These are phyloP conservation scores for Lycium ferocissimum DNA, from an alignment of 257 asterid species.

Conservation along the genomic window DNA sequence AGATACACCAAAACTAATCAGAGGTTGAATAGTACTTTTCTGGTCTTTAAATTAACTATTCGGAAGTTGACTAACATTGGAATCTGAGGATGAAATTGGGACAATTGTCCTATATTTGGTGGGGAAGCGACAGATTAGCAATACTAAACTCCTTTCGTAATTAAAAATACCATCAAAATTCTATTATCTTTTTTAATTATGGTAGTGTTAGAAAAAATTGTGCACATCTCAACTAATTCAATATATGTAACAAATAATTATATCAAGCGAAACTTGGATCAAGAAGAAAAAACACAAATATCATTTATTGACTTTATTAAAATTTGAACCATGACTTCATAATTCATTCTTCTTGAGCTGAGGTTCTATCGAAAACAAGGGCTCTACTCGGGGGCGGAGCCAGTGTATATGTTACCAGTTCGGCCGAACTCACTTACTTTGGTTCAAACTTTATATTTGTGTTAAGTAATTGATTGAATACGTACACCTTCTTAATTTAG, in stretches of 20 bases:
- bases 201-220: neutral
- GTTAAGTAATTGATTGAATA: no score
- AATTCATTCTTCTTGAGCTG: no score
- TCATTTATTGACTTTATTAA: neutral
- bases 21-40: neutral
- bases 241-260: neutral
- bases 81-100: neutral
- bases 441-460: no score
- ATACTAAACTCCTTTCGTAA: neutral
- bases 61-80: slow-evolving; percentile 7
- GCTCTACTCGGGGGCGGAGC: no score
- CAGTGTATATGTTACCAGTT: no score
- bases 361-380: no score
- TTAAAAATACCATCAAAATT: neutral
- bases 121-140: neutral
- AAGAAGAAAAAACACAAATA: neutral
- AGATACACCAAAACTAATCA: neutral
- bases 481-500: no score
- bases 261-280: neutral
- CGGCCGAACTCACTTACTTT: no score
- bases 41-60: neutral
- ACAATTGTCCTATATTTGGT: neutral
- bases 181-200: neutral
- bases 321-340: neutral
- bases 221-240: neutral